These are phyloP conservation scores for Chalciporus chontae DNA, from an alignment of 768 basidiomycete species.

Conservation along the genomic window DNA sequence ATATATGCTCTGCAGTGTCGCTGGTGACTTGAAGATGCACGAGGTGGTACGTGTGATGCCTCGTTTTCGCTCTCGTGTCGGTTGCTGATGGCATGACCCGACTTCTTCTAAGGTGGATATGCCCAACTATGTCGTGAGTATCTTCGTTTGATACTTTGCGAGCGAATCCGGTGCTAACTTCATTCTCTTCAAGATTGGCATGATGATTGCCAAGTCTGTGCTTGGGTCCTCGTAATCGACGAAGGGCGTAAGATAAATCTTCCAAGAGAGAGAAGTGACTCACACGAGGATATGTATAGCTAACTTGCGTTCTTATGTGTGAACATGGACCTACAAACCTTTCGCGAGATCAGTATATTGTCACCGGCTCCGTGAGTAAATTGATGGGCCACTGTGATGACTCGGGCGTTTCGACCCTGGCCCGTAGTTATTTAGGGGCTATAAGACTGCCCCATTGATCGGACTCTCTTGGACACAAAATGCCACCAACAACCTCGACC, in stretches of 20 bases:
- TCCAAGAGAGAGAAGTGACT: neutral
- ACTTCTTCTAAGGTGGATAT: constrained; percentile 53
- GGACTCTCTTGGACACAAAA: neutral
- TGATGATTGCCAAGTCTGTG: constrained; percentile 52
- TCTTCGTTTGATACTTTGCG: neutral
- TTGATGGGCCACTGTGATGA: too few relatives aligned
- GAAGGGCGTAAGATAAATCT: neutral
- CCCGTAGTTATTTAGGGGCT: too few relatives aligned
- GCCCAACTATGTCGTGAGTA: constrained; percentile 59
- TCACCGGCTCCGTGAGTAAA: too few relatives aligned
- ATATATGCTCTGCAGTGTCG: constrained; percentile 62
- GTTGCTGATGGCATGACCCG: neutral
- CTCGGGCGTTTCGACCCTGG: too few relatives aligned
- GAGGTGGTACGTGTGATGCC: constrained; percentile 44
- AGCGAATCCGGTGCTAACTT: neutral
- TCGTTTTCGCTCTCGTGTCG: neutral
- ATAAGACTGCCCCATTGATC: neutral
- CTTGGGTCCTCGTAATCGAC: constrained; percentile 17
- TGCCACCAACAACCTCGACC: too few relatives aligned
- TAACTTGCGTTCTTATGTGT: neutral
- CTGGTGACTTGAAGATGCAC: constrained; percentile 55
- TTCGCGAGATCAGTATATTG: too few relatives aligned
- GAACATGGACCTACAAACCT: neutral
- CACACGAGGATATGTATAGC: neutral
- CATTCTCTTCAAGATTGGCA: constrained; percentile 42